Conservation (phyloP, 495 filamentous ascomycete genomes). For the Emericellopsis terricola region DNA sequence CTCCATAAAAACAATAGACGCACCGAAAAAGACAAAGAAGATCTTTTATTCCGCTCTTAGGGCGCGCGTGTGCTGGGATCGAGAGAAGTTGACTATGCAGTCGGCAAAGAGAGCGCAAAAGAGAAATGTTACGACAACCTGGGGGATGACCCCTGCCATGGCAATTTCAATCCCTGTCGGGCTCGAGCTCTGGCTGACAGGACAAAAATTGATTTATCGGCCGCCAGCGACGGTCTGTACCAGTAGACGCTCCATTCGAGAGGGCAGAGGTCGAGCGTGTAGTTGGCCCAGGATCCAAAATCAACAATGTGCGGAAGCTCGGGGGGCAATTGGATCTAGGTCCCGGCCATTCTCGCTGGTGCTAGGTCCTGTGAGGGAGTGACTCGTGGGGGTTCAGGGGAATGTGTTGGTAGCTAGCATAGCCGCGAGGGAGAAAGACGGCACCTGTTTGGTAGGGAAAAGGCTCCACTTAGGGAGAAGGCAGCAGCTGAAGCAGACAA, state of each 20-base stretch:
- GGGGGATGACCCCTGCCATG: conserved; percentile 22
- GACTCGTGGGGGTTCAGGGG: no score
- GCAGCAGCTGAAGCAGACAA: no score
- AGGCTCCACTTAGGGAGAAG: no score
- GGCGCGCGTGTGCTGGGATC: background rate
- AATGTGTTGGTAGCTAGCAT: no score
- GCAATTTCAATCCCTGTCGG: conserved; percentile 28
- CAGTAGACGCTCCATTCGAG: conserved; percentile 7
- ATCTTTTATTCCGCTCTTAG: conserved; percentile 9
- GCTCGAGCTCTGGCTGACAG: conserved; percentile 7
- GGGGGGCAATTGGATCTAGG: no score
- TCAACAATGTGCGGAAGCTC: conserved; percentile 1
- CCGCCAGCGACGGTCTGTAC: conserved; percentile 8
- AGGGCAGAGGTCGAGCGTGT: conserved; percentile 12
- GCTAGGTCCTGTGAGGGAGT: no score
- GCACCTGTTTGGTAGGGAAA: no score
- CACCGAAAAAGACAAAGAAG: conserved; percentile 20
- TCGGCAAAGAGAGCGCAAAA: conserved; percentile 23
- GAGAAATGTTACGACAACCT: conserved; percentile 22
- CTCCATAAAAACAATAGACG: conserved; percentile 22
- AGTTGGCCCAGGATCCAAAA: conserved; percentile 10
- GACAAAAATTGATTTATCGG: conserved; percentile 8
- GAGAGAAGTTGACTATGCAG: conserved; percentile 17
- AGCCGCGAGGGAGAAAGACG: no score
- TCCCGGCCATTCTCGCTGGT: no score